phyloP scores from a whole-genome alignment of 106 monocot species.

The Dendrobium catenatum region DNA sequence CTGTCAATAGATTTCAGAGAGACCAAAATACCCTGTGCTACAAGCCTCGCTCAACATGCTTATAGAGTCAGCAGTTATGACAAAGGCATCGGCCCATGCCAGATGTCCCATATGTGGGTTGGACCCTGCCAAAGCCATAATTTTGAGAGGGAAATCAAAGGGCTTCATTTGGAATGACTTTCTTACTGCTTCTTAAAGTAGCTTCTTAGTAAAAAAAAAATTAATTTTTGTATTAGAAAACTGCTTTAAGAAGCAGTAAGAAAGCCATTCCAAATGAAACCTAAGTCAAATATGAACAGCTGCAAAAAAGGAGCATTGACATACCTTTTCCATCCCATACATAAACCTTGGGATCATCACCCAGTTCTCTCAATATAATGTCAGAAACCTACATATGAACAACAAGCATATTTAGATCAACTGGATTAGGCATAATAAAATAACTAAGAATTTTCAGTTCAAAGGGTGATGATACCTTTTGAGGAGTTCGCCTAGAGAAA shows the following conservation, averaged over 20 bases:
- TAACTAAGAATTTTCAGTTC: background rate
- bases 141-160: background rate
- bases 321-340: conserved; percentile 95
- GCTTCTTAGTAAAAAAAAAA: too few relatives aligned
- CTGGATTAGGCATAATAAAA: background rate
- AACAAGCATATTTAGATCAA: background rate
- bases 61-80: conserved; percentile 90
- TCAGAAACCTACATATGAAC: conserved; percentile 37
- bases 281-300: background rate
- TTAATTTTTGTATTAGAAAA: too few relatives aligned
- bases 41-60: conserved; percentile 98
- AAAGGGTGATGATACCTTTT: conserved; percentile 36
- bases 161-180: too few relatives aligned
- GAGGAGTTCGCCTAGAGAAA: conserved; percentile 88
- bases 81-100: conserved; percentile 98
- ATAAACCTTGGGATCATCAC: conserved; percentile 70
- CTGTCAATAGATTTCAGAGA: background rate
- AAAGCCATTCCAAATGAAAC: too few relatives aligned
- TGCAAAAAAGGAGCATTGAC: background rate
- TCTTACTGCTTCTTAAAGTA: too few relatives aligned
- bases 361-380: conserved; percentile 57
- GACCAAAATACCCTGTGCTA: conserved; percentile 73
- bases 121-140: conserved; percentile 33
- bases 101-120: conserved; percentile 99
- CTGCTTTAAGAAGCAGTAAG: too few relatives aligned